Base-by-base conservation (phyloP, 108 stramenopile genomes). In the Seminavis robusta region DNA sequence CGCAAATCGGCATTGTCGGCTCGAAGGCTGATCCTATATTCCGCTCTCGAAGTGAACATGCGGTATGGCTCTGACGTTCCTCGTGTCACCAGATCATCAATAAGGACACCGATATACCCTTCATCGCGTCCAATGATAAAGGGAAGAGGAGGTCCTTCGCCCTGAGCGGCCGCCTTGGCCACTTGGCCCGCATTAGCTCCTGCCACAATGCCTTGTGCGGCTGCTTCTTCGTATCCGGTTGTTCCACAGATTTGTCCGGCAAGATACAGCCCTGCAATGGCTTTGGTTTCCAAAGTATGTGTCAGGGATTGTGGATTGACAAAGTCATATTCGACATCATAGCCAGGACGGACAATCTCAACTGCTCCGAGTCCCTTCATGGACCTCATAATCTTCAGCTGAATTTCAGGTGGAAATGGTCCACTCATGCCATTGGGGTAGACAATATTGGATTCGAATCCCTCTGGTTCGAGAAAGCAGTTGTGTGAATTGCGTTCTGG, bases 221-320 rank as follows among this genome's bases (percentile, higher is more conserved):
- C 98, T 6, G 98, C 98, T 66, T 99, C 98, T 75, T 99, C 98
- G 65, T 99, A 99, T 16, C 98, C 98, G 8, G 98, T 99, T 8
- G 98, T 99, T 8, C 98, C 96, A 65, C 95, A 97, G 57, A 99
- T 99, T 72, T 98, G 95, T 6, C 98, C 98, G 5, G 98, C 98
- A 31, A 99, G 76, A 67, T 81, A 97, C 20, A 99, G 73, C 16
- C 97, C 97, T 9, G 51, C 59, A 36, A 94, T 92, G 31, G 74
- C 66, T 71, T 95, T 96, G 2, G 94, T 88, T 75, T 97, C 96
- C 28, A 99, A 69, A 2, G 94, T 92, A 52, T 95, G 94, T 10
- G 83, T 81, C 21, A 97, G 61, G 6, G 77, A 74, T 53, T 85
- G 80, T 1, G 98, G 98, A 53, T 99, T 95, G 60, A 99, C 94